These are phyloP conservation scores for Penicillium nordicum DNA, from an alignment of 2,329 filamentous ascomycete species.

Conservation along the genomic window DNA sequence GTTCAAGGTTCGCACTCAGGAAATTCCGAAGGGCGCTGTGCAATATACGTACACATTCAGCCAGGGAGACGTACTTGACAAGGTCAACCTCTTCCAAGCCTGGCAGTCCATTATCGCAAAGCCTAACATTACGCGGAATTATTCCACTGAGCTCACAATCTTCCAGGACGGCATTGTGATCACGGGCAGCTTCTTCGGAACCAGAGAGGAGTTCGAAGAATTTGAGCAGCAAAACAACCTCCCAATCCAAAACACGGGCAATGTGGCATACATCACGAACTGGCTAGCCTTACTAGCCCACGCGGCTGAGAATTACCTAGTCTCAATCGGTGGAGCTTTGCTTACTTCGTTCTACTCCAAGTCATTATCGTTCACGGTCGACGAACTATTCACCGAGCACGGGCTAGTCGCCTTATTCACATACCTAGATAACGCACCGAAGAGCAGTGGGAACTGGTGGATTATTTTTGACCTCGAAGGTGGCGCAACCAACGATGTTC, in stretches of 20 bases:
- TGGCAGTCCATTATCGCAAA: constrained; percentile 60
- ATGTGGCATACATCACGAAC: constrained; percentile 26
- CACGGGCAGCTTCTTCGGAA: constrained; percentile 61
- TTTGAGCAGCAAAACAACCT: constrained; percentile 29
- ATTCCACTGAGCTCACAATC: constrained; percentile 56
- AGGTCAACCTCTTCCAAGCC: constrained; percentile 50
- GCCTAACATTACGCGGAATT: constrained; percentile 55
- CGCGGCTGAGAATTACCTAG: constrained; percentile 26
- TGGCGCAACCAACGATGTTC: constrained; percentile 57
- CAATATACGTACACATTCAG: constrained; percentile 58
- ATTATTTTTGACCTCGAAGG: constrained; percentile 62
- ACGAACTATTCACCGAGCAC: constrained; percentile 48
- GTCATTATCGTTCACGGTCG: constrained; percentile 52
- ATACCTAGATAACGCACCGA: constrained; percentile 51
- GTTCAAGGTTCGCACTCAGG: constrained; percentile 38
- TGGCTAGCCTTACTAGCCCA: constrained; percentile 29
- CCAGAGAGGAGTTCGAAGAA: constrained; percentile 53
- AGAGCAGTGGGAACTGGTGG: constrained; percentile 57
- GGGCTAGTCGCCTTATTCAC: constrained; percentile 51
- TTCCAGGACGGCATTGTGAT: constrained; percentile 55
- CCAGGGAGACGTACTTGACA: constrained; percentile 48
- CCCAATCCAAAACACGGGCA: constrained; percentile 17
- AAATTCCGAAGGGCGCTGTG: constrained; percentile 47
- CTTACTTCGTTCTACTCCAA: constrained; percentile 56
- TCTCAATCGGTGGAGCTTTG: constrained; percentile 35